Conservation (phyloP, 2,329 filamentous ascomycete genomes). For the Malbranchea zuffiana region DNA sequence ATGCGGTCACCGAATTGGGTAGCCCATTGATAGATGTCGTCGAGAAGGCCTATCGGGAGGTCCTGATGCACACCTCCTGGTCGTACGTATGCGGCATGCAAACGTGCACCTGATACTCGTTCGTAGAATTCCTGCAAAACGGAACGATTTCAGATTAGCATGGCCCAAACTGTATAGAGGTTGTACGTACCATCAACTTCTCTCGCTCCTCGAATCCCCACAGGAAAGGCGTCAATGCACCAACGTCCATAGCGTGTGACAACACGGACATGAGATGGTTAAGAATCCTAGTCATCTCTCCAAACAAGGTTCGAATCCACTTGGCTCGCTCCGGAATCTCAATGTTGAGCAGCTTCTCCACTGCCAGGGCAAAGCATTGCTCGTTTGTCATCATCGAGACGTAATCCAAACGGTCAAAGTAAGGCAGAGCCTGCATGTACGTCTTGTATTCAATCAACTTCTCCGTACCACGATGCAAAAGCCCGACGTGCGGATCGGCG, state of each 20-base stretch:
- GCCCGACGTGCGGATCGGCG: slow-evolving; percentile 89
- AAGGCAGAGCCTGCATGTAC: slow-evolving; percentile 93
- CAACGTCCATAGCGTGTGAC: slow-evolving; percentile 98
- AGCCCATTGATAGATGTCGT: slow-evolving; percentile 99
- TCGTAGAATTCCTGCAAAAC: slow-evolving; percentile 87
- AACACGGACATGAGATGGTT: slow-evolving; percentile 98
- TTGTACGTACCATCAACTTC: slow-evolving; percentile 83
- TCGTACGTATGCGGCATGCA: slow-evolving; percentile 93
- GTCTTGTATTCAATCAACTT: slow-evolving; percentile 99
- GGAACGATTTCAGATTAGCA: slow-evolving; percentile 11
- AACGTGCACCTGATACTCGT: slow-evolving; percentile 92
- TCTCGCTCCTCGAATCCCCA: slow-evolving; percentile 99
- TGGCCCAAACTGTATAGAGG: slow-evolving; percentile 8
- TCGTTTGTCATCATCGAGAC: slow-evolving; percentile 99
- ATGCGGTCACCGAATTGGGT: slow-evolving; percentile 98
- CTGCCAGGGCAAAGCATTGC: slow-evolving; percentile 88
- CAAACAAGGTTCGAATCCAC: slow-evolving; percentile 93
- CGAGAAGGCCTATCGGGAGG: slow-evolving; percentile 81
- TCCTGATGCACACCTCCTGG: slow-evolving; percentile 95
- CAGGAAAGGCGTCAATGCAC: slow-evolving; percentile 92
- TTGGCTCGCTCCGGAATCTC: slow-evolving; percentile 93
- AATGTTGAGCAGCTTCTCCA: slow-evolving; percentile 95
- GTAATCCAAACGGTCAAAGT: slow-evolving; percentile 98
- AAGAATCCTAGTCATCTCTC: slow-evolving; percentile 81
- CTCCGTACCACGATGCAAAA: slow-evolving; percentile 94